These are phyloP conservation scores for Sclerotiophoma versabilis DNA, from an alignment of 2,329 filamentous ascomycete species.

Conservation along the genomic window DNA sequence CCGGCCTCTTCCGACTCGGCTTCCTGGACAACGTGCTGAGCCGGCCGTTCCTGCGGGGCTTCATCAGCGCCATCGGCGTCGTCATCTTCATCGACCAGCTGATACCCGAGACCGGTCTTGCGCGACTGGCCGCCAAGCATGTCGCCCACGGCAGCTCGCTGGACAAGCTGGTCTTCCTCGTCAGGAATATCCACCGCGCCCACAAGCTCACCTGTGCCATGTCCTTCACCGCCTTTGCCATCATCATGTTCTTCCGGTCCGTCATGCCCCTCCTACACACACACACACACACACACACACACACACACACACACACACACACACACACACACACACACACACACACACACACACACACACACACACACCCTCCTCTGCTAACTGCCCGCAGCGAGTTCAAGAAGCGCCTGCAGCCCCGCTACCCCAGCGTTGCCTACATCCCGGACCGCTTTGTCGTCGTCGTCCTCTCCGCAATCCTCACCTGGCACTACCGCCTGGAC, in stretches of 20 bases:
- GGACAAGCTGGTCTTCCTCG: constrained; percentile 83
- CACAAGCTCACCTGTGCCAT: constrained; percentile 80
- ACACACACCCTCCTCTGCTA: neutral
- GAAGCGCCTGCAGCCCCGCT: constrained; percentile 77
- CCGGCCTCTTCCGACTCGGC: constrained; percentile 83
- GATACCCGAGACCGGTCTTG: constrained; percentile 86
- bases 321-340: no score
- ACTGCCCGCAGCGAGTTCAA: constrained; percentile 71
- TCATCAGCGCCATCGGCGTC: constrained; percentile 96
- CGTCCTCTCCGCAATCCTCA: constrained; percentile 79
- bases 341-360: no score
- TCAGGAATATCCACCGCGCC: constrained; percentile 68
- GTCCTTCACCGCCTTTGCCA: constrained; percentile 77
- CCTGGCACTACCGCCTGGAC: constrained; percentile 81
- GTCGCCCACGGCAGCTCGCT: constrained; percentile 84
- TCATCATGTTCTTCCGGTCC: constrained; percentile 81
- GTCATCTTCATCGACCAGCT: constrained; percentile 96
- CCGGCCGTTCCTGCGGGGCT: constrained; percentile 88
- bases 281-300: neutral
- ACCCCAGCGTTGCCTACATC: constrained; percentile 82
- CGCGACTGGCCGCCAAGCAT: constrained; percentile 69
- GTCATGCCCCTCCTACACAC: neutral
- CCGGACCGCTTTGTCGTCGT: constrained; percentile 93
- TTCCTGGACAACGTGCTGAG: constrained; percentile 96
- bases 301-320: no score